These are phyloP conservation scores for Rauvolfia tetraphylla DNA, from an alignment of 257 asterid genomes.

Conservation along the genomic window DNA sequence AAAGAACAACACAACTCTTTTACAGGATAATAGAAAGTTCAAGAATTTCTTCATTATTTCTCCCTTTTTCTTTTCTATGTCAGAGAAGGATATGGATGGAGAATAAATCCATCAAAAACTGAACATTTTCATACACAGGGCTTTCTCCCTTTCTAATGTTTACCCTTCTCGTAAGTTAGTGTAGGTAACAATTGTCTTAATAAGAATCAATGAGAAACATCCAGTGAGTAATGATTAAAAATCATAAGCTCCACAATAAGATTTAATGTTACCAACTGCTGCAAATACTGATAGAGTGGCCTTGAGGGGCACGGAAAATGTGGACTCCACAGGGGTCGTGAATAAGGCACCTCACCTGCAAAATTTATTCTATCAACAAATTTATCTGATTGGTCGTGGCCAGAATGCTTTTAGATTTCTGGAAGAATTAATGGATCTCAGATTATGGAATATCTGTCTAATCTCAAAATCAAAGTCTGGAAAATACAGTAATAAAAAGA, in stretches of 20 bases:
- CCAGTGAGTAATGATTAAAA: not conserved
- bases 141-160: not conserved
- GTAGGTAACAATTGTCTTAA: not conserved
- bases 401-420: conserved; percentile 9
- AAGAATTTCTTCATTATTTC: not conserved
- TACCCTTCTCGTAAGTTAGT: not conserved
- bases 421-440: not conserved
- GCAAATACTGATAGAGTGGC: conserved; percentile 48
- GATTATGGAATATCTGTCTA: not conserved
- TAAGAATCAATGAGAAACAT: not conserved
- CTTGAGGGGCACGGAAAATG: conserved; percentile 41
- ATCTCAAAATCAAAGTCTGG: not conserved
- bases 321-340: conserved; percentile 34
- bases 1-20: not conserved
- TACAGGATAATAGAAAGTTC: not conserved
- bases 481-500: not conserved
- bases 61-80: not conserved
- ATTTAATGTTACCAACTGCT: conserved; percentile 45
- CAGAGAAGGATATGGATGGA: not conserved
- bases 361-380: conserved; percentile 13
- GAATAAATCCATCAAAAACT: not conserved
- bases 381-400: conserved; percentile 1
- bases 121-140: not conserved
- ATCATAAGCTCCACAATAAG: not conserved
- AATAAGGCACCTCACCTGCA: conserved; percentile 52